Percentiles rank a stretch among this genome's conserved stretches.
Conservation (phyloP, 495 filamentous ascomycete species). For the Cryomyces antarcticus region DNA sequence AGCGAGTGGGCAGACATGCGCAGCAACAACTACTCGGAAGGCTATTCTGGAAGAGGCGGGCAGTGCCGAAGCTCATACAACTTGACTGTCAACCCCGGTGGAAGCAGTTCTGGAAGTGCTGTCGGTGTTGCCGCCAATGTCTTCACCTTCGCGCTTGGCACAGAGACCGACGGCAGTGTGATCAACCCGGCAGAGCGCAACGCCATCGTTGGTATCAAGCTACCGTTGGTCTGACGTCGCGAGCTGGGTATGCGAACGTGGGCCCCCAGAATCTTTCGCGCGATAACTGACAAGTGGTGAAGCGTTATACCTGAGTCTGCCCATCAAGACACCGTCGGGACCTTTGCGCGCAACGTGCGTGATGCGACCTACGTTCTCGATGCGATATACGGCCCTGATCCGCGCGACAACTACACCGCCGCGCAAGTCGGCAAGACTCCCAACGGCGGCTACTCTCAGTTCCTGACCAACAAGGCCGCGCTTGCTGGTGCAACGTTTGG, state of each 20-base stretch:
- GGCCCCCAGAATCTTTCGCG: not conserved
- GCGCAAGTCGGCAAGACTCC: constrained; percentile 34
- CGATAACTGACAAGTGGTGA: not conserved
- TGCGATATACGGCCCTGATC: constrained; percentile 39
- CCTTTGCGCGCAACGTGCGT: constrained; percentile 41
- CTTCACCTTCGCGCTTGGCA: constrained; percentile 43
- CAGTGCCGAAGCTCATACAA: constrained; percentile 49
- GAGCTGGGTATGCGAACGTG: constrained; percentile 21
- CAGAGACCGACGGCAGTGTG: constrained; percentile 54
- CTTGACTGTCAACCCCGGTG: constrained; percentile 46
- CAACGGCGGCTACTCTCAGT: constrained; percentile 31
- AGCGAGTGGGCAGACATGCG: constrained; percentile 62
- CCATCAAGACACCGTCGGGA: constrained; percentile 48
- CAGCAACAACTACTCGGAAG: constrained; percentile 48
- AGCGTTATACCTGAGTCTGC: constrained; percentile 43
- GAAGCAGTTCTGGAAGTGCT: constrained; percentile 41
- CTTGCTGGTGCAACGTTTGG: constrained; percentile 45
- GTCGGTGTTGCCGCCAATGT: constrained; percentile 41
- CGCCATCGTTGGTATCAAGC: constrained; percentile 45
- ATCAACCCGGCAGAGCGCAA: constrained; percentile 53
- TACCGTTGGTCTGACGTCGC: constrained; percentile 41
- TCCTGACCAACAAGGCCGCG: constrained; percentile 28
- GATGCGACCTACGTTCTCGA: constrained; percentile 48
- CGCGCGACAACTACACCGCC: constrained; percentile 36
- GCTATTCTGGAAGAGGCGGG: constrained; percentile 44